Evolutionary conservation across 306 rosid genomes (phyloP).

Genomic region (Prunus campanulata): DNA sequence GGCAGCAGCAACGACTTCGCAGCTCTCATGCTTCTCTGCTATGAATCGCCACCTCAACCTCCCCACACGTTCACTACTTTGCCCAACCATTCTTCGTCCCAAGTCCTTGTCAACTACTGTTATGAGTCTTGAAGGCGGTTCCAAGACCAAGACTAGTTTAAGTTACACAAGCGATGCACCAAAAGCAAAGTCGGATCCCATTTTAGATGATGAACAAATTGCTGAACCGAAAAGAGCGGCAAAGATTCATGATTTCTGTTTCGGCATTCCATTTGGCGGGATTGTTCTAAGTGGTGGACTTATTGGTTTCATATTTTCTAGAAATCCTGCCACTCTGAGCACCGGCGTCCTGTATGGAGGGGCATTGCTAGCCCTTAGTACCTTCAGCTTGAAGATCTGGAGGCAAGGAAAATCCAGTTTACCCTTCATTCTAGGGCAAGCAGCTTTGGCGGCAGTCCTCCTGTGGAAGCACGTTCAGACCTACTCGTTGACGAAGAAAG

Average conservation of each 20-base stretch:
- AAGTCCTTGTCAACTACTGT: constrained; percentile 34
- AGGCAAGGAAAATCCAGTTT: constrained; percentile 86
- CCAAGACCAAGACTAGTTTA: constrained; percentile 36
- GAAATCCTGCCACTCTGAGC: constrained; percentile 63
- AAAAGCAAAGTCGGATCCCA: constrained; percentile 32
- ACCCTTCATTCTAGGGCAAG: constrained; percentile 87
- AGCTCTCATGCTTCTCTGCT: constrained; percentile 53
- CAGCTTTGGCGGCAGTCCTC: constrained; percentile 64
- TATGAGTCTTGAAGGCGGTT: constrained; percentile 56
- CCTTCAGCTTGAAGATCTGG: constrained; percentile 89
- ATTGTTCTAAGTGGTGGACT: constrained; percentile 75
- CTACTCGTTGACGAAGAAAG: constrained; percentile 70
- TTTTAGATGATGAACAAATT: constrained; percentile 29
- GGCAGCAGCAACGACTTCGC: constrained; percentile 45
- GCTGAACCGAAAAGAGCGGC: constrained; percentile 49
- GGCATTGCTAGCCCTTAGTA: constrained; percentile 82
- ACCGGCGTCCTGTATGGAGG: constrained; percentile 73
- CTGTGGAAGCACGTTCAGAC: constrained; percentile 76
- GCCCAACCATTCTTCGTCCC: constrained; percentile 36
- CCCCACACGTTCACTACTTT: constrained; percentile 28
- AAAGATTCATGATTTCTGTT: constrained; percentile 92
- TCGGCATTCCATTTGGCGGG: constrained; percentile 96
- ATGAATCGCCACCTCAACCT: constrained; percentile 39
- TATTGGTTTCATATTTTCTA: constrained; percentile 59
- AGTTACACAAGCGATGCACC: constrained; percentile 28